Evolutionary conservation across 2,329 filamentous ascomycete species (phyloP), one percentile per base, ranked within the genome.

Genomic region (Aspergillus niger): DNA sequence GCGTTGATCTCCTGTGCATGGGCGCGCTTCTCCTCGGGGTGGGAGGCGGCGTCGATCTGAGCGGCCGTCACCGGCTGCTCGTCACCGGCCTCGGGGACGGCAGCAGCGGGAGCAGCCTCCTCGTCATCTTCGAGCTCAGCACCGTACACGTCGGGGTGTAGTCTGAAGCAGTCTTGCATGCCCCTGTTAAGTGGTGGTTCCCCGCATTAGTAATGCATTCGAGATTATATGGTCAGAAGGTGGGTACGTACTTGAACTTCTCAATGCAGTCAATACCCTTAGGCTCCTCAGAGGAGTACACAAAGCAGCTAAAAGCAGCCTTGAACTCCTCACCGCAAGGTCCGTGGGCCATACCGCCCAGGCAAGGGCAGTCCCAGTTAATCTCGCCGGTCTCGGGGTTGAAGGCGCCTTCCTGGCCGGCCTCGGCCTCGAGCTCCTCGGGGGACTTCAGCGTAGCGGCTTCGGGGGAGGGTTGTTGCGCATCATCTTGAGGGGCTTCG

Each of bases 311-410:
- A 72, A 99, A 99, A 0, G 95, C 95, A 24, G 89, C 88, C 82
- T 89, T 92, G 85, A 99, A 99, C 72, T 98, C 89, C 75, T 96
- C 91, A 51, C 95, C 95, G 75, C 95, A 99, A 57, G 95, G 95
- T 0, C 95, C 95, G 73, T 97, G 81, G 7, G 95, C 95, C 95
- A 99, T 99, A 56, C 95, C 95, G 52, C 95, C 95, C 36, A 99
- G 82, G 76, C 95, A 99, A 15, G 95, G 95, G 78, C 95, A 99
- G 76, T 98, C 95, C 95, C 95, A 99, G 83, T 99, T 99, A 80
- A 99, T 99, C 84, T 99, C 95, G 69, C 95, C 95, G 8, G 95
- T 99, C 81, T 98, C 95, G 2, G 93, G 92, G 78, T 99, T 96
- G 82, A 98, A 99, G 1, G 95, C 95, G 58, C 92, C 95, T 78